These are phyloP conservation scores for Trametes cubensis DNA, from an alignment of 768 basidiomycete genomes.

Conservation along the genomic window DNA sequence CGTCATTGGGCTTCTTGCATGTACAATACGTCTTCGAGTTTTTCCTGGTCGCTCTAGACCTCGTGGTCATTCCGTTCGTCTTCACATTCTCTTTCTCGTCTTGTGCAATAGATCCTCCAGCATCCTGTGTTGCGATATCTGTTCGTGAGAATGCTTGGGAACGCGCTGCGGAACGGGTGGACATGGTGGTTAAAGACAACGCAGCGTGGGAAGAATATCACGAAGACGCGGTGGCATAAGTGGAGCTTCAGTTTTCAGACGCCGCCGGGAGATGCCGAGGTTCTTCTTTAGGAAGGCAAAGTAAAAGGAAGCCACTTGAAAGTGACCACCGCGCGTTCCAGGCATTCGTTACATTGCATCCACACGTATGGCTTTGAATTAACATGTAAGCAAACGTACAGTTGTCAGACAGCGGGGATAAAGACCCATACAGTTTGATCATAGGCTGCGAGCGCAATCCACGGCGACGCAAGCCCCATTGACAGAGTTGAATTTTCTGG, in stretches of 20 bases:
- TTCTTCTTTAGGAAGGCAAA: neutral
- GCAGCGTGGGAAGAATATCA: constrained; percentile 10
- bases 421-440: no score
- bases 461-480: no score
- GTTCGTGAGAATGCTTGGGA: constrained; percentile 3
- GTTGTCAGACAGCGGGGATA: no score
- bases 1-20: constrained; percentile 73
- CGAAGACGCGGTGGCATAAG: constrained; percentile 7
- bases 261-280: neutral
- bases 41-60: constrained; percentile 26
- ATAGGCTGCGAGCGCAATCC: no score
- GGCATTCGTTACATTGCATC: no score
- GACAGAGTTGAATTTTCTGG: no score
- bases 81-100: constrained; percentile 28
- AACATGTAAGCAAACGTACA: no score
- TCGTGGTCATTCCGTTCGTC: constrained; percentile 18
- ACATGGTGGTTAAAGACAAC: constrained; percentile 16
- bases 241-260: neutral
- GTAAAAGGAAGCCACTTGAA: neutral
- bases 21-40: constrained; percentile 51
- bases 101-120: neutral
- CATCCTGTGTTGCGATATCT: neutral
- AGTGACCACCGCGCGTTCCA: no score
- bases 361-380: no score
- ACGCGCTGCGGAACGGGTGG: constrained; percentile 21